These are phyloP conservation scores for Chrysanthemum makinoi DNA, from an alignment of 129 eudicot species.

Conservation along the genomic window DNA sequence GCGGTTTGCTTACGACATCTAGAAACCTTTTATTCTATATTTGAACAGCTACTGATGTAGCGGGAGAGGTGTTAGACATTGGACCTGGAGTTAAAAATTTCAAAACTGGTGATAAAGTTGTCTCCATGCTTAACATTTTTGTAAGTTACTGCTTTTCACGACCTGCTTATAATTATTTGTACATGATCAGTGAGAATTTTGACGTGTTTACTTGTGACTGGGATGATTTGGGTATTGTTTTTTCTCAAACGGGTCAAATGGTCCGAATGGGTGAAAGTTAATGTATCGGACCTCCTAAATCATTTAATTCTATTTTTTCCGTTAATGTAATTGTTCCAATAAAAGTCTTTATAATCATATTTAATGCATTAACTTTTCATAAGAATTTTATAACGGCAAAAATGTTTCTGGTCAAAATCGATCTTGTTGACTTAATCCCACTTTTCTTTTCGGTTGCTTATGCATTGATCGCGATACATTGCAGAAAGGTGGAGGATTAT, in stretches of 20 bases:
- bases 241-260: not conserved
- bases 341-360: not conserved
- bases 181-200: slow-evolving; percentile 7
- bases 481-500: slow-evolving; percentile 66
- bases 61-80: slow-evolving; percentile 65
- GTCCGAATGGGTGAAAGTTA: not conserved
- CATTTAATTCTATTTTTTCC: not conserved
- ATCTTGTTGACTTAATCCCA: slow-evolving; percentile 14
- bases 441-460: not conserved
- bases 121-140: slow-evolving; percentile 35
- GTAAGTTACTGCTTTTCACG: slow-evolving; percentile 33
- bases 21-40: too few species aligned
- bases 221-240: not conserved
- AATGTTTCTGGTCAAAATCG: not conserved
- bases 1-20: not conserved
- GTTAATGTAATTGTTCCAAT: too few species aligned
- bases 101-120: slow-evolving; percentile 73
- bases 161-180: not conserved
- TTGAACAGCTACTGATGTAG: slow-evolving; percentile 74
- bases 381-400: not conserved
- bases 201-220: slow-evolving; percentile 2
- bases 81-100: slow-evolving; percentile 60
- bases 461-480: slow-evolving; percentile 2
- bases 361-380: not conserved
- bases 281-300: not conserved